Evolutionary conservation across 2,329 filamentous ascomycete genomes (phyloP).

Genomic region (Apiospora aurea): DNA sequence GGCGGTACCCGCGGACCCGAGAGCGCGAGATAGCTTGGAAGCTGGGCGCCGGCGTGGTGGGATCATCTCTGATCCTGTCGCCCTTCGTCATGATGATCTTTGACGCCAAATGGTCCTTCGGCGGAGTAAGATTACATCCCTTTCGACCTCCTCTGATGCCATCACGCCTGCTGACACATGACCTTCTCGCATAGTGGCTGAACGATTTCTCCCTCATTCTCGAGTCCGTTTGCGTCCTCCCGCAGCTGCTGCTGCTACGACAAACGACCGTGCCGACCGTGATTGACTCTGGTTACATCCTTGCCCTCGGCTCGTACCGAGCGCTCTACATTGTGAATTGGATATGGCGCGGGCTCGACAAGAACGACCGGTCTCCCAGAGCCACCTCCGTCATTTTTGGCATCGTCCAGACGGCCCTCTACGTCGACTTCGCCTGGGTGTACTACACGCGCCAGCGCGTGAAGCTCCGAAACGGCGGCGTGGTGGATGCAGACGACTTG

Average conservation of each 20-base stretch:
- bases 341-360: constrained; percentile 73
- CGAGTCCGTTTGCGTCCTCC: constrained; percentile 88
- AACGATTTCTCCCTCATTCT: constrained; percentile 93
- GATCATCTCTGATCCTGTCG: constrained; percentile 69
- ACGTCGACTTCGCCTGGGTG: constrained; percentile 95
- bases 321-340: constrained; percentile 92
- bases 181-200: constrained; percentile 62
- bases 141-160: not conserved
- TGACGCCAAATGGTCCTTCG: constrained; percentile 57
- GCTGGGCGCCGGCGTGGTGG: constrained; percentile 74
- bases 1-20: constrained; percentile 83
- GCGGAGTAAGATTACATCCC: constrained; percentile 50
- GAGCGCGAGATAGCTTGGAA: constrained; percentile 96
- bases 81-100: constrained; percentile 79
- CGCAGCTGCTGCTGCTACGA: constrained; percentile 88
- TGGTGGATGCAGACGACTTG: constrained; percentile 91
- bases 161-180: not conserved
- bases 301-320: constrained; percentile 86
- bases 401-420: constrained; percentile 86
- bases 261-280: constrained; percentile 97
- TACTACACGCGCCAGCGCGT: constrained; percentile 94
- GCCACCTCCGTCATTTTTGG: constrained; percentile 84
- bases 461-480: constrained; percentile 86
- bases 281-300: constrained; percentile 94
- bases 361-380: constrained; percentile 66